Evolutionary conservation across 441 rosid species (phyloP), one percentile per base, ranked within the genome.

Genomic region (Erodium trifolium): DNA sequence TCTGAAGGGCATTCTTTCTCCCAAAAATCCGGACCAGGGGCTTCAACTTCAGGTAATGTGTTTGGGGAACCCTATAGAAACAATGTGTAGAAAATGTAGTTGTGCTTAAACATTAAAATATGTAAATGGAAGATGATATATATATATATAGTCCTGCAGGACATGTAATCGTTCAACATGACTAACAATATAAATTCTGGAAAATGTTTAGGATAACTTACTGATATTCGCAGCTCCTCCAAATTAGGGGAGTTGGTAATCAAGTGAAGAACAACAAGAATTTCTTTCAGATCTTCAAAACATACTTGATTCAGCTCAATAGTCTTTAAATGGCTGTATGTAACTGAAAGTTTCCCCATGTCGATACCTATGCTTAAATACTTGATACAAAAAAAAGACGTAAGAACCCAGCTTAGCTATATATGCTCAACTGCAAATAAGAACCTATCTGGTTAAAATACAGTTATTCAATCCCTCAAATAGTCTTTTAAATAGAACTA

Each of bases 351-450:
- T 69, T 73, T 79, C 78, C 88, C 86, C 6, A 84, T 86, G 76
- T 86, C 82, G 79, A 84, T 79, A 74, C 99, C 99, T 79, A 91
- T 78, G 71, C 99, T 93, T 85, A 93, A 88, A 76, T 88, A 93
- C 99, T 89, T 70, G 1, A 71, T 67, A 41, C 34, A 16, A 9
- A 27, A 74, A 41, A 9, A 13, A 65, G 35, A 43, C 4, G 18
- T 18, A 67, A 72, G 66, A 47, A 57, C 11, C 11, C 18, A 34
- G 1, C 5, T 14, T 60, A 17, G 31, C 57, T 23, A 23, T 49
- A 3, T 2, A 18, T 53, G 27, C 0, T 5, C 9, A 14, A 14
- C 5, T 27, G n/a, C 23, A 3, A 55, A 31, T 14, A 4, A 68
- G 53, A 11, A 27, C 60, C 73, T 23, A 31, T 29, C 62, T 55